Base-by-base conservation (phyloP, 352 stramenopile species). In the Plasmopara viticola region DNA sequence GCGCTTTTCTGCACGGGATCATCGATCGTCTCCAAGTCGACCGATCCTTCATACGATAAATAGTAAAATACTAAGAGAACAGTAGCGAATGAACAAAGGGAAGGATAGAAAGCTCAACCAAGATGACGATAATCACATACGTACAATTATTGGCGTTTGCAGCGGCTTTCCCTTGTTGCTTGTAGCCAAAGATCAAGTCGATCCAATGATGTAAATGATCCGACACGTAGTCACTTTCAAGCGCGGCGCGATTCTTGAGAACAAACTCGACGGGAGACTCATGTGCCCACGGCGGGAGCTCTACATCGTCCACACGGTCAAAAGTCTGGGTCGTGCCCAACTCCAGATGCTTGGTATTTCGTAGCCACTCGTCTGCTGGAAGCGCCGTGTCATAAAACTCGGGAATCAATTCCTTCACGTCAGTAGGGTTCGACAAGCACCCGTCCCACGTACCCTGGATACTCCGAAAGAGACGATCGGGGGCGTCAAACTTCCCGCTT, bases 351-450 rank as follows among this genome's bases (percentile, higher is more conserved):
- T 98, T 98, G 0, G 54, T 60, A 66, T 99, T 99, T 52, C 78
- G 72, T 33, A 99, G 70, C 79, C 98, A 99, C n/a, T 87, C 72
- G 13, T 79, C 67, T 4, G 77, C 57, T 29, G 66, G 52, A 8
- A 95, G 73, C 28, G 85, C 74, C 15, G 86, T 86, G 33, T 95
- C 95, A 62, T 97, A 99, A 71, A 97, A 99, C 70, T 98, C 96
- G 1, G 97, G 96, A 33, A 97, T 99, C 10, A 99, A 74, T 69
- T 99, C 97, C 71, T 99, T 99, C 6, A 99, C 79, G 66, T 99
- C 97, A 1, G 89, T 87, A 30, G 96, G 85, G 42, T 87, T 92
- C 17, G 71, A 82, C 9, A 84, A 14, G 33, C 76, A 88, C 25
- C 79, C 80, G 17, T 97, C 79, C 87, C 94, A 99, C 10, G 95